Base-by-base conservation (phyloP, 345 rosid species). In the Eucalyptus pauciflora region DNA sequence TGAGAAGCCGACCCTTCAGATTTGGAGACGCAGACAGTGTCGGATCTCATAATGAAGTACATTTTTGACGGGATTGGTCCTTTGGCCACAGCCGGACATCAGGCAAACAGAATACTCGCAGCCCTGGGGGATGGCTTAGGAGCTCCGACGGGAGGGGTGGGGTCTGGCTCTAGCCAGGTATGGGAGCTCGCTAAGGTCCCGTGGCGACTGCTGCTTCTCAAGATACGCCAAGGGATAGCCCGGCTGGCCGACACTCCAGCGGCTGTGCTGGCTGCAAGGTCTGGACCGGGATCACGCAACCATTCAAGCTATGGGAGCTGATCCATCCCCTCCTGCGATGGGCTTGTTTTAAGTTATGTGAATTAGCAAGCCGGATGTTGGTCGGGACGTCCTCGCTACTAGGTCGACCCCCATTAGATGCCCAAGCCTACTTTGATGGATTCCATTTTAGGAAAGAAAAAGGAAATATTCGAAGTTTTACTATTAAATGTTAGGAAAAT, bases 361-460 rank as follows among this genome's bases (percentile, higher is more conserved):
- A 27, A 5, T 60, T 60, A 60, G 69, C 69, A 27, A 60, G 15
- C 15, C 16, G 0, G 54, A 51, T 51, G 54, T 51, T 51, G 54
- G 0, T 51, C 54, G 20, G 54, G 54, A 51, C 54, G 54, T 51
- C 54, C 54, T 51, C 54, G 7, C 52, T 0, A 50, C 52, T 50
- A 0, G 52, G 52, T 50, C 18, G 1, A 50, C 52, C 0, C 52
- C 52, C 1, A 0, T 50, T 0, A 0, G 52, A 50, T 50, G 18
- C 52, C 0, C 52, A 50, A 50, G 52, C 52, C 0, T 50, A 50
- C 52, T 50, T 50, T 33, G 20, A 51, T 16, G 54, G 0, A 51
- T 51, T 51, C 20, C 54, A 50, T 50, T 50, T 50, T 0, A 51
- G 54, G 54, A 16, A 51, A 51, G 54, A 0, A 51, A 51, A 51